Percentiles rank a stretch among this genome's conserved stretches.
These are phyloP conservation scores for Xylaria flabelliformis DNA, from an alignment of 495 filamentous ascomycete species.

Conservation along the genomic window DNA sequence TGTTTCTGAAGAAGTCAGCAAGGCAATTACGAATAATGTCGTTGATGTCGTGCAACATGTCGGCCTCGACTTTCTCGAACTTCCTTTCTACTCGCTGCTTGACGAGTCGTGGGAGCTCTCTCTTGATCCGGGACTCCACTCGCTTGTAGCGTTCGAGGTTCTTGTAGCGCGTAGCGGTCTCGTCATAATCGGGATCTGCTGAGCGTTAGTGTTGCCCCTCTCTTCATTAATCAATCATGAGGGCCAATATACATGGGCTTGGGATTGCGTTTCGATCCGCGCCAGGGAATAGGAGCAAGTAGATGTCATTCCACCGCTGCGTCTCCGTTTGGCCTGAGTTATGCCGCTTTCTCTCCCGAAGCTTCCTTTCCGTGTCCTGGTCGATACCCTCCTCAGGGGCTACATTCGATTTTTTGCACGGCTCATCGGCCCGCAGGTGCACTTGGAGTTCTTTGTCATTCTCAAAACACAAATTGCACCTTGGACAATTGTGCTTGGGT, in stretches of 20 bases:
- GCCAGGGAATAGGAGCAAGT: slow-evolving; percentile 50
- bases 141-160: slow-evolving; percentile 33
- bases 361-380: slow-evolving; percentile 36
- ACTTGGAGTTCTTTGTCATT: slow-evolving; percentile 42
- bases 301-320: slow-evolving; percentile 54
- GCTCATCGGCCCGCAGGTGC: slow-evolving; percentile 47
- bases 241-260: slow-evolving; percentile 44
- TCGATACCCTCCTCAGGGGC: slow-evolving; percentile 37
- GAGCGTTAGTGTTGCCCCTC: slow-evolving; percentile 19
- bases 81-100: slow-evolving; percentile 36
- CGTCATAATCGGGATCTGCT: slow-evolving; percentile 41
- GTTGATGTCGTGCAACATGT: slow-evolving; percentile 32
- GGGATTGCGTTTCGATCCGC: slow-evolving; percentile 45
- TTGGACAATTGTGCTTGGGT: slow-evolving; percentile 47
- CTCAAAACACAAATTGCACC: slow-evolving; percentile 49
- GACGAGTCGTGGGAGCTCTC: slow-evolving; percentile 35
- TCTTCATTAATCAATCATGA: neutral
- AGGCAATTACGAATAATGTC: slow-evolving; percentile 36
- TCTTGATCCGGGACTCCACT: slow-evolving; percentile 36
- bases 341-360: slow-evolving; percentile 49
- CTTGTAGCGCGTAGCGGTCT: slow-evolving; percentile 29
- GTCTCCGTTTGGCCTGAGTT: slow-evolving; percentile 49
- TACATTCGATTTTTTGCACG: slow-evolving; percentile 41
- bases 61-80: slow-evolving; percentile 35
- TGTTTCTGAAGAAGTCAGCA: slow-evolving; percentile 34